Evolutionary conservation across 768 basidiomycete genomes (phyloP), one percentile per base, ranked within the genome.

Genomic region (Naganishia friedmannii): DNA sequence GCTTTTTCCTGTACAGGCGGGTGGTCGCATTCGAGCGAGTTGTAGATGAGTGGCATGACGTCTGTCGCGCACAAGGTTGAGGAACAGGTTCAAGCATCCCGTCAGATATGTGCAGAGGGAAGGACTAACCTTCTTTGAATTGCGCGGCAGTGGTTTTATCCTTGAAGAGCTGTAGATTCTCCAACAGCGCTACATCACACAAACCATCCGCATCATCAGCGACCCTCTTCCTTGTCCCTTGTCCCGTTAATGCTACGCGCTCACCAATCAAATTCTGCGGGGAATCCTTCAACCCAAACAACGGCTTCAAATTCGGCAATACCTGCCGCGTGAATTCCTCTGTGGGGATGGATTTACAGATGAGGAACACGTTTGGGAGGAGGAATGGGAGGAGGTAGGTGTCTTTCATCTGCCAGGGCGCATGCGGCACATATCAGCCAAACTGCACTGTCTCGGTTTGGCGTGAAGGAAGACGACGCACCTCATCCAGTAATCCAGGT

Each of bases 21-120:
- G 82, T 96, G 93, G 60, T 98, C 96, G n/a, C 91, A 91, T 72
- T 97, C 96, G 58, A 99, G 84, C 0, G 96, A 93, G 78, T 92
- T 91, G 79, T 99, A 99, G 21, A 99, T 90, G 46, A 99, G 84
- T 0, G 93, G 92, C 72, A 99, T 85, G n/a, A 99, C 91, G 83
- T 93, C 95, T 97, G n/a, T n/a, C n/a, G n/a, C n/a, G n/a, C n/a
- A 77, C 7, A 31, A 8, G 26, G n/a, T n/a, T 21, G 3, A 5
- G 15, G 48, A 51, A 7, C 15, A 34, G 45, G 29, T 42, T n/a
- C n/a, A n/a, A n/a, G n/a, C n/a, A n/a, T n/a, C n/a, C n/a, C n/a
- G n/a, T n/a, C n/a, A n/a, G n/a, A n/a, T n/a, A n/a, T n/a, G n/a
- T n/a, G n/a, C 53, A 23, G 7, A 10, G 8, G 39, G 4, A 23